Conservation (phyloP, 345 rosid species). For the Passiflora organensis region DNA sequence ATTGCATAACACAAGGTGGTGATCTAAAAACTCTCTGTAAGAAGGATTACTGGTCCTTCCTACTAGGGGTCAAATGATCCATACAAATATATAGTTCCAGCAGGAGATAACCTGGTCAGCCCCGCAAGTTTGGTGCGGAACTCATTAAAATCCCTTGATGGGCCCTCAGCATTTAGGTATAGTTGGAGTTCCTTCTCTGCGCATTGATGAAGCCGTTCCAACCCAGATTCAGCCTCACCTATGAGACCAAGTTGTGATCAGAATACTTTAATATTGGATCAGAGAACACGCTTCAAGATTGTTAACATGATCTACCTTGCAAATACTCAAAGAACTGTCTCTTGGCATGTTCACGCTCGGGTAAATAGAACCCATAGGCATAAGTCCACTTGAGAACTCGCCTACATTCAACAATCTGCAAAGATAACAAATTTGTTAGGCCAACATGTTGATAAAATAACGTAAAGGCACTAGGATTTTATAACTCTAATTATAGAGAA, state of each 20-base stretch:
- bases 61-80: neutral
- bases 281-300: neutral
- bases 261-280: neutral
- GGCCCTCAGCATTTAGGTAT: slow-evolving; percentile 51
- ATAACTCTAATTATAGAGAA: too few species aligned
- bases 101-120: slow-evolving; percentile 52
- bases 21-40: too few species aligned
- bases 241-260: slow-evolving; percentile 11
- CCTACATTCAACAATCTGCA: slow-evolving; percentile 76
- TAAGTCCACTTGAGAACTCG: slow-evolving; percentile 89
- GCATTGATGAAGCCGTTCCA: slow-evolving; percentile 87
- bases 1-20: too few species aligned
- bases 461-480: neutral
- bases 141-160: slow-evolving; percentile 67
- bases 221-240: slow-evolving; percentile 90
- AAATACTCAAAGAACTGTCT: slow-evolving; percentile 75
- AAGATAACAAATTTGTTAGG: slow-evolving; percentile 14
- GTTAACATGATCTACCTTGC: slow-evolving; percentile 48
- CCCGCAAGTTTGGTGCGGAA: slow-evolving; percentile 87
- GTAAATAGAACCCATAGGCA: slow-evolving; percentile 79
- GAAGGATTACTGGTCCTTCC: too few species aligned
- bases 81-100: neutral
- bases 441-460: slow-evolving; percentile 2
- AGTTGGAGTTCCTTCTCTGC: slow-evolving; percentile 76
- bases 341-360: slow-evolving; percentile 68